Percentiles rank a stretch among this genome's conserved stretches.
Conservation (phyloP, 148 eudicot genomes). For the Diospyros lotus region DNA sequence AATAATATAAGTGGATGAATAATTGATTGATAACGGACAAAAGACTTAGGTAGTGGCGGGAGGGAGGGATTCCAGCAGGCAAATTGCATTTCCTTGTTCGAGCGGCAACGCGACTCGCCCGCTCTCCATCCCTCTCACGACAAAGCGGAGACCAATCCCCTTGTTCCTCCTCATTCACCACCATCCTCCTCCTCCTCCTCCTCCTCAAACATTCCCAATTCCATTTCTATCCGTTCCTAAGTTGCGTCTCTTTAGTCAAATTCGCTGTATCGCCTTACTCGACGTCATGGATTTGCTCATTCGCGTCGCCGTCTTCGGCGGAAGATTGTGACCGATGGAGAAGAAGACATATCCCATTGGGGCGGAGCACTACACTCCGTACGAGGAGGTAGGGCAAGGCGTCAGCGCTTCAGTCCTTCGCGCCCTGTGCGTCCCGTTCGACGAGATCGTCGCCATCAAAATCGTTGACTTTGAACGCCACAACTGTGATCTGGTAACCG, state of each 20-base stretch:
- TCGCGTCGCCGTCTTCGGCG: no score
- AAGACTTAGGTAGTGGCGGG: no score
- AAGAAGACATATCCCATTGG: constrained; percentile 78
- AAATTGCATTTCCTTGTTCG: constrained; percentile 15
- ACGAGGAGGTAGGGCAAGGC: constrained; percentile 81
- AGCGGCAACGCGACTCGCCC: constrained; percentile 22
- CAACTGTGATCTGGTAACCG: constrained; percentile 88
- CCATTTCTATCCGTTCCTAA: no score
- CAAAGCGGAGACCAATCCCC: constrained; percentile 17
- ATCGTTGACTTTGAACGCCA: constrained; percentile 84
- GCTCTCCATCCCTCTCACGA: constrained; percentile 19
- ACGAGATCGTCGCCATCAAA: constrained; percentile 78
- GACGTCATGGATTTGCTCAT: no score
- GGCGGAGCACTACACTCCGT: constrained; percentile 57
- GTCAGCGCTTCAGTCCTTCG: constrained; percentile 84
- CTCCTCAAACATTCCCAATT: background rate
- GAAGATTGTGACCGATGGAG: constrained; percentile 23
- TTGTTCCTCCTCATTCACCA: constrained; percentile 9
- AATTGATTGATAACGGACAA: no score
- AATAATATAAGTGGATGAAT: no score
- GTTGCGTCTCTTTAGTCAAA: background rate
- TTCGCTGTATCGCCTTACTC: no score
- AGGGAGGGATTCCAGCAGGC: constrained; percentile 30
- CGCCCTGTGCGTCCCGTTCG: constrained; percentile 51
- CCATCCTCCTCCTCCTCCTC: no score